Evolutionary conservation across 2,329 filamentous ascomycete genomes (phyloP).

Genomic region (Fusarium vanettenii): DNA sequence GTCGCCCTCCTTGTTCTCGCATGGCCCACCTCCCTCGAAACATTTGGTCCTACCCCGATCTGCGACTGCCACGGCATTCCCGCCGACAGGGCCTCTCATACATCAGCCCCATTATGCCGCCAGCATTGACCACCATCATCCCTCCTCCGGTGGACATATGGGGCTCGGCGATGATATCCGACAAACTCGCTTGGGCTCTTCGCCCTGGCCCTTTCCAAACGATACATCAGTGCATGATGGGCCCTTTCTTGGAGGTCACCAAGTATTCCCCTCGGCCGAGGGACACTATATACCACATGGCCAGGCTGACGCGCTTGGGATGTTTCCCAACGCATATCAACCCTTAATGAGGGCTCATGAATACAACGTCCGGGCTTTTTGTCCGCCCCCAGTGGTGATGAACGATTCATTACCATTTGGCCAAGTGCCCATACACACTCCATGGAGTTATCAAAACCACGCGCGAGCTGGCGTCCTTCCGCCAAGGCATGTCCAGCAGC

Average conservation of each 20-base stretch:
- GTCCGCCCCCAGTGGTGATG: slow-evolving; percentile 49
- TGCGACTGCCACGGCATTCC: slow-evolving; percentile 33
- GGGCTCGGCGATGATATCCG: slow-evolving; percentile 25
- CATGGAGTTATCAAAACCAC: slow-evolving; percentile 33
- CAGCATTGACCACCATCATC: slow-evolving; percentile 18
- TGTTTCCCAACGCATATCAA: slow-evolving; percentile 43
- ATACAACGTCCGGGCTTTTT: slow-evolving; percentile 53
- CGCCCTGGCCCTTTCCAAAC: slow-evolving; percentile 29
- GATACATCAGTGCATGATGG: slow-evolving; percentile 24
- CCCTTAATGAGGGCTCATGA: slow-evolving; percentile 51
- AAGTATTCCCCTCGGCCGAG: slow-evolving; percentile 21
- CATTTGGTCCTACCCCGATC: slow-evolving; percentile 79
- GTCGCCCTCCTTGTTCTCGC: slow-evolving; percentile 76
- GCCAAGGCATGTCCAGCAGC: slow-evolving; percentile 24
- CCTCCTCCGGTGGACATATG: slow-evolving; percentile 22
- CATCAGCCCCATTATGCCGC: slow-evolving; percentile 24
- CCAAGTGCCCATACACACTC: slow-evolving; percentile 42
- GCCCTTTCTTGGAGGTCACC: slow-evolving; percentile 22
- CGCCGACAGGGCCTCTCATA: slow-evolving; percentile 19
- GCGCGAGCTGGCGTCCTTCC: slow-evolving; percentile 10
- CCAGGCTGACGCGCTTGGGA: slow-evolving; percentile 28
- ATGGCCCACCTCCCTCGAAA: slow-evolving; percentile 82
- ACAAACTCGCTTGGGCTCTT: slow-evolving; percentile 13
- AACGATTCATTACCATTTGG: slow-evolving; percentile 47
- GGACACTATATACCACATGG: slow-evolving; percentile 26